These are phyloP conservation scores for Fusarium sp. DNA, from an alignment of 2,329 filamentous ascomycete genomes.

Conservation along the genomic window DNA sequence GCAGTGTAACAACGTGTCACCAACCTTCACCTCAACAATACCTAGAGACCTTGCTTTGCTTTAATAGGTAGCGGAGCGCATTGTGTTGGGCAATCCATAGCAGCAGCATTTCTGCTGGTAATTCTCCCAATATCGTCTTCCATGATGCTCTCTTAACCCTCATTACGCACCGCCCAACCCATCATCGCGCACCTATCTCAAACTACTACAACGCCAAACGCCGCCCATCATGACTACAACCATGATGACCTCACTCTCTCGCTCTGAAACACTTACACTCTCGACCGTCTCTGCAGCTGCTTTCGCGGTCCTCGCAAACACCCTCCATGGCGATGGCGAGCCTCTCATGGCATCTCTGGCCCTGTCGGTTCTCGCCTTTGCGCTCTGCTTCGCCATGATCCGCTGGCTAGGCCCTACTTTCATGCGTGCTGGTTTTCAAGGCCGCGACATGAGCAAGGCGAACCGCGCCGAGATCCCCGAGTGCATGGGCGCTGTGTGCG, in stretches of 20 bases:
- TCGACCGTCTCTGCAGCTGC: conserved; percentile 74
- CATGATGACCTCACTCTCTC: conserved; percentile 56
- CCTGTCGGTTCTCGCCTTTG: conserved; percentile 86
- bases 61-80: not conserved
- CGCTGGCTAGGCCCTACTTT: conserved; percentile 93
- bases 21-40: conserved; percentile 20
- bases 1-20: conserved; percentile 38
- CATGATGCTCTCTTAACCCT: conserved; percentile 29
- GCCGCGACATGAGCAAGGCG: conserved; percentile 82
- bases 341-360: conserved; percentile 89
- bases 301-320: conserved; percentile 79
- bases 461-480: conserved; percentile 84
- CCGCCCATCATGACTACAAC: conserved; percentile 43
- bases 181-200: not conserved
- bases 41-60: not conserved
- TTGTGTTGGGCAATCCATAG: not conserved
- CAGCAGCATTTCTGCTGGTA: not conserved
- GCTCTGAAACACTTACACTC: conserved; percentile 63
- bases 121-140: not conserved
- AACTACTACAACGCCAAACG: not conserved
- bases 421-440: conserved; percentile 87
- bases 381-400: conserved; percentile 84
- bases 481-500: conserved; percentile 94
- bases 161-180: not conserved
- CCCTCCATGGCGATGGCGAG: conserved; percentile 85